Evolutionary conservation across 2,329 filamentous ascomycete genomes (phyloP).

Genomic region (Lojkania enalia): DNA sequence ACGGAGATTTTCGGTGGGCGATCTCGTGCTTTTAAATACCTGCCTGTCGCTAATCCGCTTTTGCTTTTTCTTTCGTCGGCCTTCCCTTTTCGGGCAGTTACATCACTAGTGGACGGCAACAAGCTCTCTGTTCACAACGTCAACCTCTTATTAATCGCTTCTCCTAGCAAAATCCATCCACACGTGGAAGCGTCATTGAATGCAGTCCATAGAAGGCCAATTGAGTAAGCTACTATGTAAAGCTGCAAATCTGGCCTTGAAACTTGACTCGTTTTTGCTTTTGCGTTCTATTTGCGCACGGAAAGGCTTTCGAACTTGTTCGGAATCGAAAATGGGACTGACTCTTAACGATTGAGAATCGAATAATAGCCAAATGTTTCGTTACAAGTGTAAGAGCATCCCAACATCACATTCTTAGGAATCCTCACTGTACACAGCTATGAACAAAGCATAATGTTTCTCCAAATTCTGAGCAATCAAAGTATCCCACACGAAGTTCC

Average conservation of each 20-base stretch:
- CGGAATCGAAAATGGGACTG: no score
- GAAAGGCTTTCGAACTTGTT: no score
- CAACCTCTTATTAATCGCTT: background rate
- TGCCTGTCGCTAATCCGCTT: background rate
- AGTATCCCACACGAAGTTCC: conserved; percentile 19
- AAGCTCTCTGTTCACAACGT: background rate
- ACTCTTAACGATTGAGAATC: no score
- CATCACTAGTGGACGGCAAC: conserved; percentile 3
- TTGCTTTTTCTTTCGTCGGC: conserved; percentile 10
- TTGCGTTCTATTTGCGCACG: no score
- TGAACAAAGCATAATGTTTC: background rate
- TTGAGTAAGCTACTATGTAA: no score
- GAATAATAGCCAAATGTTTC: no score
- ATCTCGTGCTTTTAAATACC: conserved; percentile 4
- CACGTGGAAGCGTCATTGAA: no score
- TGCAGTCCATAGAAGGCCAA: no score
- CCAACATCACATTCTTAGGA: background rate
- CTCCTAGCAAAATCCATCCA: background rate
- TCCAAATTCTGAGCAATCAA: background rate
- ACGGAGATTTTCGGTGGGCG: conserved; percentile 12
- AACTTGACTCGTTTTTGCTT: no score
- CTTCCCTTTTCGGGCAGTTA: conserved; percentile 3
- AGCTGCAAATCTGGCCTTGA: no score
- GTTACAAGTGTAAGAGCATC: no score
- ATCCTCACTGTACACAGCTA: conserved; percentile 1